Evolutionary conservation across 2,329 filamentous ascomycete genomes (phyloP).

Genomic region (Phaeosphaeria sp.): DNA sequence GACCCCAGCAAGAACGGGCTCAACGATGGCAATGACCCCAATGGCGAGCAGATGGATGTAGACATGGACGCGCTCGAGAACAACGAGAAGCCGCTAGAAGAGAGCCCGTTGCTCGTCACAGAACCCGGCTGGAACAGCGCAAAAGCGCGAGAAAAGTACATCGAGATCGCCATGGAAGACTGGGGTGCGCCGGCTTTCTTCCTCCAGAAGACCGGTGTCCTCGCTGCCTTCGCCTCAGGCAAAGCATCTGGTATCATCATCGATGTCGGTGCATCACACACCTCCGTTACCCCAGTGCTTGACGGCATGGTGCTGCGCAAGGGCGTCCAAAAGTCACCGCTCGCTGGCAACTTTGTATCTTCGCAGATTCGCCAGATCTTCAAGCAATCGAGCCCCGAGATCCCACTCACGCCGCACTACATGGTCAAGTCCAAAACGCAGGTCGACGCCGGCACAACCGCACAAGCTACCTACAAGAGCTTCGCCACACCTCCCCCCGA

Average conservation of each 20-base stretch:
- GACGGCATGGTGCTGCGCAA: conserved; percentile 95
- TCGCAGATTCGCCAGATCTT: conserved; percentile 85
- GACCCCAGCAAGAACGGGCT: conserved; percentile 78
- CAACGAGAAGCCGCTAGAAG: conserved; percentile 76
- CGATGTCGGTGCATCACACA: conserved; percentile 87
- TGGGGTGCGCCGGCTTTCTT: conserved; percentile 97
- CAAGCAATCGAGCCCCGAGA: conserved; percentile 69
- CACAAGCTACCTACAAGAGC: conserved; percentile 76
- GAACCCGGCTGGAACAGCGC: conserved; percentile 91
- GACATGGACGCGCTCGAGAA: conserved; percentile 67
- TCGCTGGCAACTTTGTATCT: conserved; percentile 90
- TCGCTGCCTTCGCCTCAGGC: conserved; percentile 90
- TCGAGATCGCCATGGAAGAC: conserved; percentile 96
- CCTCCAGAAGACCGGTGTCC: conserved; percentile 84
- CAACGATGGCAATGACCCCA: conserved; percentile 70
- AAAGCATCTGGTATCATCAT: conserved; percentile 93
- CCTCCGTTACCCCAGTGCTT: conserved; percentile 88
- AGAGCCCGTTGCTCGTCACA: conserved; percentile 91
- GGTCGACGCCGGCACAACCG: conserved; percentile 83
- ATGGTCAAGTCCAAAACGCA: conserved; percentile 85
- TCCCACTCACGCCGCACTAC: conserved; percentile 83
- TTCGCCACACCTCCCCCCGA: conserved; percentile 68
- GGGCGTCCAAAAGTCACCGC: conserved; percentile 79
- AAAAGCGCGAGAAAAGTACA: conserved; percentile 90
- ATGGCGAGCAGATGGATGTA: conserved; percentile 60